Conservation (phyloP, 768 basidiomycete species). For the Termitomyces sp. region DNA sequence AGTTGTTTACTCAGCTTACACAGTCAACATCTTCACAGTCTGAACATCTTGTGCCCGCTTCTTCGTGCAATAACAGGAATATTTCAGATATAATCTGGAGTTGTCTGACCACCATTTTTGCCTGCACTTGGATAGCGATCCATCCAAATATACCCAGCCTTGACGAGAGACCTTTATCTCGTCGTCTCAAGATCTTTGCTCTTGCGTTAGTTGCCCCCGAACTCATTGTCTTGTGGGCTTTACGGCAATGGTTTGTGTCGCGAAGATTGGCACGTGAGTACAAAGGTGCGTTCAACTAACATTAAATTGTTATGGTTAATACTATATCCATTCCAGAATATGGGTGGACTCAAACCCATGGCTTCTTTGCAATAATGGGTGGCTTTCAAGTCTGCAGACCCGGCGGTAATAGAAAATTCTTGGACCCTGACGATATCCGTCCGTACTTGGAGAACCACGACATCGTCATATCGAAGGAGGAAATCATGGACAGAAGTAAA, state of each 20-base stretch:
- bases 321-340: neutral
- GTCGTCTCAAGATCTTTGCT: constrained; percentile 7
- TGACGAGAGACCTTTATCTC: neutral
- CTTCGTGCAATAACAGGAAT: neutral
- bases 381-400: constrained; percentile 15
- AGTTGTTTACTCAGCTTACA: neutral
- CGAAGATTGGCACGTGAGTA: constrained; percentile 12
- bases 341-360: constrained; percentile 17
- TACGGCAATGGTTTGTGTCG: constrained; percentile 13
- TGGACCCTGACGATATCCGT: neutral
- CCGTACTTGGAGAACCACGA: no score
- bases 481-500: constrained; percentile 17
- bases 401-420: neutral
- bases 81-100: constrained; percentile 16
- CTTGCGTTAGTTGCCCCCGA: constrained; percentile 15
- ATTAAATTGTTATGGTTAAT: no score
- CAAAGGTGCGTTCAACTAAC: neutral
- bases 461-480: no score
- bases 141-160: constrained; percentile 19
- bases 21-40: neutral
- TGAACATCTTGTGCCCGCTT: neutral
- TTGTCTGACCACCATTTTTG: constrained; percentile 16
- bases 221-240: constrained; percentile 14
- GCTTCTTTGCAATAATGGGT: constrained; percentile 22
- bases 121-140: constrained; percentile 18